These are phyloP conservation scores for Stemphylium vesicarium DNA, from an alignment of 2,329 filamentous ascomycete genomes.

Conservation along the genomic window DNA sequence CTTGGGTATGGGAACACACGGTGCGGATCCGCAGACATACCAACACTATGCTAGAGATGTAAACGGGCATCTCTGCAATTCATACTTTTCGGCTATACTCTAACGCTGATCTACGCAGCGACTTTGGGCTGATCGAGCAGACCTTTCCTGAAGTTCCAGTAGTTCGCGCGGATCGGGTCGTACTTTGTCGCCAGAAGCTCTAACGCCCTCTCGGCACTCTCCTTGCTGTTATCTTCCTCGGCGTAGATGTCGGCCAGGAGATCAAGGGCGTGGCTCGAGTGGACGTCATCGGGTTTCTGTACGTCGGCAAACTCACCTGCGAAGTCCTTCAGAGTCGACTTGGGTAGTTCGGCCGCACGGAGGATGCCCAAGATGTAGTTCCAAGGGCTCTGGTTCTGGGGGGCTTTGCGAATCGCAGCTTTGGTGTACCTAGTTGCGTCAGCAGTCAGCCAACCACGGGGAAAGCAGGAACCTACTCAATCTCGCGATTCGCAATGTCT, in stretches of 20 bases:
- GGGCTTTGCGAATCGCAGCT: slow-evolving; percentile 75
- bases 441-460: slow-evolving; percentile 19
- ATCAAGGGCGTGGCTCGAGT: slow-evolving; percentile 70
- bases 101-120: slow-evolving; percentile 25
- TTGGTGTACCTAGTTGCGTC: slow-evolving; percentile 59
- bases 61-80: slow-evolving; percentile 32
- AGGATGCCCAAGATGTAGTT: slow-evolving; percentile 85
- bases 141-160: slow-evolving; percentile 80
- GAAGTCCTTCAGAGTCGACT: slow-evolving; percentile 60
- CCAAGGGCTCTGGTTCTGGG: slow-evolving; percentile 95
- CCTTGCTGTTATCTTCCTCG: slow-evolving; percentile 58
- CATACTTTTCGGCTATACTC: slow-evolving; percentile 5
- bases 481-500: slow-evolving; percentile 73
- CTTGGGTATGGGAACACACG: not conserved
- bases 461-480: slow-evolving; percentile 60
- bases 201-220: slow-evolving; percentile 72
- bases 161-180: slow-evolving; percentile 88
- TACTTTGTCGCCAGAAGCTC: slow-evolving; percentile 80
- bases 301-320: slow-evolving; percentile 61
- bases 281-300: slow-evolving; percentile 59
- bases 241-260: slow-evolving; percentile 72
- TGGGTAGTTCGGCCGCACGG: slow-evolving; percentile 64
- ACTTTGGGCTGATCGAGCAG: slow-evolving; percentile 35
- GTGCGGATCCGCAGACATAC: slow-evolving; percentile 25
- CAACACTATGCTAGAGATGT: slow-evolving; percentile 18